Evolutionary conservation across 305 asterid species (phyloP).

Genomic region (Fraxinus sp.): DNA sequence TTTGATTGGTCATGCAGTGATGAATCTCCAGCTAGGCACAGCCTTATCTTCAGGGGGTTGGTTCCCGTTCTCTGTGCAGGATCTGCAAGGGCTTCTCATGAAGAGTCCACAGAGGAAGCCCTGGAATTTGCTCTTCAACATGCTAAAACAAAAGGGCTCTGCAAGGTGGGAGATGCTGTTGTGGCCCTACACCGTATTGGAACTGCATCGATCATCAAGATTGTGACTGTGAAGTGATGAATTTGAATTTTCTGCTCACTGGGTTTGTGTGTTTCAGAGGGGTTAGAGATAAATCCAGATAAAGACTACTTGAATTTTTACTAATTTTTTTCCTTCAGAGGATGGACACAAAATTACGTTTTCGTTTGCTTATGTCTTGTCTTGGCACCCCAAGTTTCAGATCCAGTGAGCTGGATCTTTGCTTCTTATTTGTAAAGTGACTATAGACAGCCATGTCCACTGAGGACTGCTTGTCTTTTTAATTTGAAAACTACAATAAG

Average conservation of each 20-base stretch:
- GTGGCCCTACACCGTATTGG: conserved; percentile 50
- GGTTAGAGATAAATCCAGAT: neutral
- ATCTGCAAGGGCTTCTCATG: conserved; percentile 47
- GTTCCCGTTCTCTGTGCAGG: conserved; percentile 45
- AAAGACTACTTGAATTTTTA: neutral
- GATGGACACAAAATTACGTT: neutral
- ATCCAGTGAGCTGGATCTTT: conserved; percentile 18
- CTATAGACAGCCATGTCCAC: neutral
- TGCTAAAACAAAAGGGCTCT: conserved; percentile 40
- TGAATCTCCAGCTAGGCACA: conserved; percentile 50
- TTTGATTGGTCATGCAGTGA: conserved; percentile 55
- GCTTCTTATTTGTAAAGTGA: neutral
- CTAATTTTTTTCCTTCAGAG: neutral
- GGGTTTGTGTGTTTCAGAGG: neutral
- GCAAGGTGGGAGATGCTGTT: conserved; percentile 46
- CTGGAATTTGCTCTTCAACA: conserved; percentile 42
- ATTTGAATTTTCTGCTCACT: neutral
- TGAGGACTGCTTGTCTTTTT: neutral
- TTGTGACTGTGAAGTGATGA: conserved; percentile 43
- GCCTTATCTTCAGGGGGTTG: conserved; percentile 44
- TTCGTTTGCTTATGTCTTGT: neutral
- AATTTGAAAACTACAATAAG: neutral
- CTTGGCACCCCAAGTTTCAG: conserved; percentile 18
- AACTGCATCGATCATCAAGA: conserved; percentile 50
- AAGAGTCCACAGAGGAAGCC: conserved; percentile 50